phyloP scores from a whole-genome alignment of 2,329 filamentous ascomycete genomes.

The Dothideomycetidae sp. region DNA sequence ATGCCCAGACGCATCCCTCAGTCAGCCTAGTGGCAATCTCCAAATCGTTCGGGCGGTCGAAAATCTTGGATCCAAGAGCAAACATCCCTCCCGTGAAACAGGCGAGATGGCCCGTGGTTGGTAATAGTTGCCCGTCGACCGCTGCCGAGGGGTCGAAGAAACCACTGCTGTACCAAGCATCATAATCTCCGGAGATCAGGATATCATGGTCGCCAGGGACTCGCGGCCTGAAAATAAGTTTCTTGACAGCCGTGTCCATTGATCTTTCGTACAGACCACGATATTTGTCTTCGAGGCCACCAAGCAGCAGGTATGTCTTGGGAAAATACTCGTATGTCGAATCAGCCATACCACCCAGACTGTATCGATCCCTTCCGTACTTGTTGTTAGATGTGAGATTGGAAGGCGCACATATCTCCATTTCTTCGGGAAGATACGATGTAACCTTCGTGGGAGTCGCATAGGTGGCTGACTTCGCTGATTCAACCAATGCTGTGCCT shows the following conservation, averaged over 20 bases:
- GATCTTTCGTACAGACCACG: conserved; percentile 55
- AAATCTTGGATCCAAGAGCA: conserved; percentile 38
- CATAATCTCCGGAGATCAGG: conserved; percentile 52
- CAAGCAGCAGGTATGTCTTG: conserved; percentile 59
- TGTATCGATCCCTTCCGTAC: conserved; percentile 36
- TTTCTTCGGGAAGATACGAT: not conserved
- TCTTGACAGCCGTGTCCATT: conserved; percentile 52
- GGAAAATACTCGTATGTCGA: conserved; percentile 45
- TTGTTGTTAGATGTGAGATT: conserved; percentile 39
- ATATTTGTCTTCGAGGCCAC: conserved; percentile 60
- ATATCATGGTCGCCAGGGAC: conserved; percentile 52
- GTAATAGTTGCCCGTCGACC: conserved; percentile 27
- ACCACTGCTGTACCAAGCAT: conserved; percentile 1
- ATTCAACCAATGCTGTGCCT: not conserved
- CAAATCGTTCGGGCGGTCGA: conserved; percentile 35
- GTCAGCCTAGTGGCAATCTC: conserved; percentile 36
- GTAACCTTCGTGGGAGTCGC: not conserved
- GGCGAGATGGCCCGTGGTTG: conserved; percentile 36
- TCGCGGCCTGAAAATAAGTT: conserved; percentile 68
- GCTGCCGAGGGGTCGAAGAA: conserved; percentile 12
- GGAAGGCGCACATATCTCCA: conserved; percentile 42
- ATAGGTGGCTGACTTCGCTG: not conserved
- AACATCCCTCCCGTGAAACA: conserved; percentile 45
- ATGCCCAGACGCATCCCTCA: conserved; percentile 43
- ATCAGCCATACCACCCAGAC: conserved; percentile 42